Evolutionary conservation across 176 grass and related monocot genomes (phyloP), one percentile per base, ranked within the genome.

Genomic region (Oryza rufipogon): DNA sequence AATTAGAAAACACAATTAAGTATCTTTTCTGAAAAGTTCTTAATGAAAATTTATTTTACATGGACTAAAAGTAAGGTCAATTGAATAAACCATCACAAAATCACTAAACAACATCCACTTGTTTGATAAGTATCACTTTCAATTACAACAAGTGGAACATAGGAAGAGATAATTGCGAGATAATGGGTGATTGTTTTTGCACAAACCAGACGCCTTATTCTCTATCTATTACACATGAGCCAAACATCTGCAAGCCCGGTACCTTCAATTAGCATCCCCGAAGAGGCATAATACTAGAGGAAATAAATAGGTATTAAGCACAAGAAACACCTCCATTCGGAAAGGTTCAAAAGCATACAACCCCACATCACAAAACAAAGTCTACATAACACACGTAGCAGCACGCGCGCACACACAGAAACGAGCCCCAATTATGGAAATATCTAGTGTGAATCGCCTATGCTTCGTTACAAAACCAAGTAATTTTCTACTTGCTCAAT

Each of bases 371-470:
- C 56, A 78, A 47, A 70, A 15, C 45, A 78, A 73, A 17, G 47
- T 42, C 48, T 52, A 82, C 58, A 86, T 64, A 64, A 15, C 71
- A 77, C 42, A 77, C 73, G 67, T 73, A 78, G 38, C n/a, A 56
- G 42, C 42, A 11, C 41, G 8, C 41, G 1, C 54, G 73, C 11
- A 66, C 19, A 42, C 30, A 19, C 9, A 22, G 39, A 41, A 41
- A 45, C 47, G 25, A 60, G 25, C 13, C 68, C 88, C 8, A 44
- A n/a, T 86, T 78, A 41, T 83, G 79, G 51, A 90, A 79, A n/a
- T 30, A 86, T 63, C 38, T 26, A 8, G 15, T 68, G 60, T 34
- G 22, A 48, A 82, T 41, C 39, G 7, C 39, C 7, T 41, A 41
- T 8, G 7, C 39, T 41, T 41, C 39, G 39, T 41, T 41, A 41